Evolutionary conservation across 768 basidiomycete genomes (phyloP), one percentile per base, ranked within the genome.

Genomic region (Crepidotus variabilis): DNA sequence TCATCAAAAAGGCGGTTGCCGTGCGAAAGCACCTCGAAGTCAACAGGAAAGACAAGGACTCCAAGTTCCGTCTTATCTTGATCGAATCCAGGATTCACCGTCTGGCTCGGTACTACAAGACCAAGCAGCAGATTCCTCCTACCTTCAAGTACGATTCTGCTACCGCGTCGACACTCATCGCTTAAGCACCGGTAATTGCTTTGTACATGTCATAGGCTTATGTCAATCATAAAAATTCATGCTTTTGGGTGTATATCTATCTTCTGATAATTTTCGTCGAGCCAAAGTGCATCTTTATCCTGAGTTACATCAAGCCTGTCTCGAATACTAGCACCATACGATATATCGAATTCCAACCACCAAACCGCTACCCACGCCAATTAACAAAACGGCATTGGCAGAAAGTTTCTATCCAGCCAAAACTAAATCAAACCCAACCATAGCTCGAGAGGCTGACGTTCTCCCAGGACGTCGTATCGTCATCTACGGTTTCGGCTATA

Each of bases 1-100:
- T 97, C 75, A 89, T 98, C 86, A 98, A 98, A 88, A 99, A 98
- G 87, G 96, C 96, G 74, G 94, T 99, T 70, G 83, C 92, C 67
- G 94, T 99, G 70, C 94, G 95, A 78, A 98, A 98, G 83, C 96
- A 98, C 78, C 85, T 99, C 65, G 93, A 97, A 76, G 81, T 84
- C 68, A 98, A 97, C 89, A 88, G 96, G 73, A 96, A 95, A 76
- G 96, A 99, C 85, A 96, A 94, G 83, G 95, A 98, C 83, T 92
- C 92, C 75, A 96, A 81, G 73, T 82, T 82, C 77, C 92, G 95
- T 73, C 87, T 98, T 69, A 98, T 98, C 81, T 80, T 98, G 67
- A 96, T 99, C 82, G 96, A 99, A 84, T 96, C 94, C 64, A 86
- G 96, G 66, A 98, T 99, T 75, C 96, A 99, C 82, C 87, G 80